phyloP scores from a whole-genome alignment of 345 rosid genomes.

The Acer saccharum region DNA sequence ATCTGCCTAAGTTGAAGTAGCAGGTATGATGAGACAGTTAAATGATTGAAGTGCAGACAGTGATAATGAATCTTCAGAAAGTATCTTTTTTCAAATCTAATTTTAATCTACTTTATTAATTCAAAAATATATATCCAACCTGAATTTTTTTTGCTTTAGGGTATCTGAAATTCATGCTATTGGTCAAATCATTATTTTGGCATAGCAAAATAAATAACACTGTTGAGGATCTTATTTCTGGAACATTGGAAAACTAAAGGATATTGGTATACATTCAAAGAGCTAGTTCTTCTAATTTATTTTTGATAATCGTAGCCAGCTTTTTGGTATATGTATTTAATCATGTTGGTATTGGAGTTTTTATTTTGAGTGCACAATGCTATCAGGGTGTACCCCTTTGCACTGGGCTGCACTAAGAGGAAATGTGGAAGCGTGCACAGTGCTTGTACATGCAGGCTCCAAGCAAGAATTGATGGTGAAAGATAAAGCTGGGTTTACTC shows the following conservation, averaged over 20 bases:
- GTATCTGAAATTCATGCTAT: background rate
- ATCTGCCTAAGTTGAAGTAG: background rate
- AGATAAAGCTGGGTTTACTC: slow-evolving; percentile 87
- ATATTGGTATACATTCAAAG: slow-evolving; percentile 1
- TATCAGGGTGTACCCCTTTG: slow-evolving; percentile 90
- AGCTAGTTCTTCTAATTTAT: background rate
- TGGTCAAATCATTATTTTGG: background rate
- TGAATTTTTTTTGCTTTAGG: background rate
- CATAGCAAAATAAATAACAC: background rate
- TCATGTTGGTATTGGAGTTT: background rate
- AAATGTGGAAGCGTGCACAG: slow-evolving; percentile 74
- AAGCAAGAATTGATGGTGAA: slow-evolving; percentile 70
- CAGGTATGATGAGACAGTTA: background rate
- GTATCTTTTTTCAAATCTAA: background rate
- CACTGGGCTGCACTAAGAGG: slow-evolving; percentile 92
- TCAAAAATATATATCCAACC: background rate
- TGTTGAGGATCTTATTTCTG: background rate
- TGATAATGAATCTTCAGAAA: background rate
- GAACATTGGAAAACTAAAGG: slow-evolving; percentile 1
- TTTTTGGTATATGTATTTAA: slow-evolving; percentile 8
- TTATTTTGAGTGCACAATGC: slow-evolving; percentile 16
- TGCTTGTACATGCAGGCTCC: slow-evolving; percentile 90
- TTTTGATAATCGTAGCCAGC: background rate
- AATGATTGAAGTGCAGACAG: background rate
- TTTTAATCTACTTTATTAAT: background rate